Evolutionary conservation across 2,329 filamentous ascomycete species (phyloP).

Genomic region (Curvularia lunata): DNA sequence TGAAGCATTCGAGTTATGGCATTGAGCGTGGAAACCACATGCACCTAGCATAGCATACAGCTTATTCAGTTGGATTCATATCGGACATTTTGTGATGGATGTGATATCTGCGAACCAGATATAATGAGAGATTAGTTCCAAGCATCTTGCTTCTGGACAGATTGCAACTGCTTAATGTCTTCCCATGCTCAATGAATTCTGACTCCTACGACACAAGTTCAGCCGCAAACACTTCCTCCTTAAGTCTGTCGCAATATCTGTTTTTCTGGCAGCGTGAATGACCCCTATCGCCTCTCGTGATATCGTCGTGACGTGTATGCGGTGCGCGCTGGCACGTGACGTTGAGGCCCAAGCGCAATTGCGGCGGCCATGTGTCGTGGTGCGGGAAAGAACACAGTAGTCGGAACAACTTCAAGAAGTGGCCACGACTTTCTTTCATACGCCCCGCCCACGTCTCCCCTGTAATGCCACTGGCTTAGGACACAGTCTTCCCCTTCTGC

Average conservation of each 20-base stretch:
- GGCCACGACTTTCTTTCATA: constrained; percentile 39
- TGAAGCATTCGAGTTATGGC: constrained; percentile 23
- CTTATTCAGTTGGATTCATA: constrained; percentile 12
- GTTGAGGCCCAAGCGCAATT: constrained; percentile 17
- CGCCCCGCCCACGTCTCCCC: constrained; percentile 22
- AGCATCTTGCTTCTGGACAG: not conserved
- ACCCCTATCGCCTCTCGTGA: not conserved
- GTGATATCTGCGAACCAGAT: not conserved
- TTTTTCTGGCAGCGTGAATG: not conserved
- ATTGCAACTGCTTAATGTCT: not conserved
- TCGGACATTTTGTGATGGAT: not conserved
- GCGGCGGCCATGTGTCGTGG: constrained; percentile 31
- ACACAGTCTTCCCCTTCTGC: constrained; percentile 14
- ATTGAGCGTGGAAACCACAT: constrained; percentile 27
- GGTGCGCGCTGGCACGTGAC: constrained; percentile 11
- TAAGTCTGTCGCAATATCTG: not conserved
- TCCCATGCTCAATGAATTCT: not conserved
- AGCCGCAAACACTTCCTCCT: not conserved
- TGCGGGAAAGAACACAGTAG: constrained; percentile 39
- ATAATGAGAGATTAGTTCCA: not conserved
- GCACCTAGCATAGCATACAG: constrained; percentile 28
- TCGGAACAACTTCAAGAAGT: constrained; percentile 34
- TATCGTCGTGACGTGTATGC: constrained; percentile 18
- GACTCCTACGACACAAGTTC: not conserved
- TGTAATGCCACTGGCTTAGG: constrained; percentile 31